Base-by-base conservation (phyloP, 805 yeast species). In the Schizosaccharomyces pombe region DNA sequence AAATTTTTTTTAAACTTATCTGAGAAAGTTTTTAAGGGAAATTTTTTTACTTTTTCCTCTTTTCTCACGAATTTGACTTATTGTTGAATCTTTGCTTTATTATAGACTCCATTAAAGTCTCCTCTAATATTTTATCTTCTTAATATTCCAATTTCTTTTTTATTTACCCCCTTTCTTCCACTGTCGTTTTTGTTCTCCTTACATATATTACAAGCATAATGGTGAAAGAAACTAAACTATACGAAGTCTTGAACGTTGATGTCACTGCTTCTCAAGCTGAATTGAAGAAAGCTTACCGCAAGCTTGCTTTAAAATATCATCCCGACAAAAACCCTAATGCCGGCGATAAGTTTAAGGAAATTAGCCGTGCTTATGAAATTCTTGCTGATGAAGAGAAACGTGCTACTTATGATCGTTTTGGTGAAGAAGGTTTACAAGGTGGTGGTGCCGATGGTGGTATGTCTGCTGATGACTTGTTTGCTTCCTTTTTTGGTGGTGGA, bases 301-400 rank as follows among this genome's bases (percentile, higher is more conserved):
- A 77, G 58, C 71, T 77, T 57, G 94, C 94, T 4, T 72, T 83
- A 58, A 75, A 73, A 59, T 76, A 79, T 61, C 95, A 85, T 64
- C 95, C 95, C 1, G 95, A 85, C 62, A 85, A 85, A 69, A 81
- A 83, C 64, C 67, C 63, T 19, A 97, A 87, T 67, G 96, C 94
- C 31, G 91, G 95, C 55, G 97, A 89, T 65, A 89, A 85, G 71
- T 89, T 89, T 70, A 91, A 89, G 70, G 96, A 86, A 67, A 75
- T 85, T 62, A 78, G 93, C 19, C 76, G 76, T 56, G 96, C 96
- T 16, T 78, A 89, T 66, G 97, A 89, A 68, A 72, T 85, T n/a
- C 73, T 89, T 59, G 75, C 85, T 11, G 96, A 87, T 64, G 72
- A 80, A 16, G 82, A 87, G 65, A 91, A 87, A 73, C 83, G 97